phyloP scores from a whole-genome alignment of 805 yeast genomes.

The Candida alai region DNA sequence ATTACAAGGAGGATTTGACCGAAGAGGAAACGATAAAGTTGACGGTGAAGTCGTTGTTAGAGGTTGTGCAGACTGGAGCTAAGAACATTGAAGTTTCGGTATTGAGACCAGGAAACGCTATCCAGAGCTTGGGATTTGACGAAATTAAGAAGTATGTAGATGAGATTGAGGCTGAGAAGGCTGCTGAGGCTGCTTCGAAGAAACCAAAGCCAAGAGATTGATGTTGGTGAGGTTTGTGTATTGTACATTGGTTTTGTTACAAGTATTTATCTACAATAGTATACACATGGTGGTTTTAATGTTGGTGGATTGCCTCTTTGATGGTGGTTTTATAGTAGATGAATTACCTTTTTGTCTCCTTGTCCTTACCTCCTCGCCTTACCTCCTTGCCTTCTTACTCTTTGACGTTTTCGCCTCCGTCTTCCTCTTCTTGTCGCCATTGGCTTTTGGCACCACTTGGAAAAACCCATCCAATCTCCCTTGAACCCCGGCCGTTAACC shows the following conservation, averaged over 20 bases:
- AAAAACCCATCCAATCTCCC: conserved; percentile 93
- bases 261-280: not conserved
- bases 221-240: no score
- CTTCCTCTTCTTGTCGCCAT: conserved; percentile 32
- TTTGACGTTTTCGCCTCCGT: conserved; percentile 28
- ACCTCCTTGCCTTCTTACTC: conserved; percentile 25
- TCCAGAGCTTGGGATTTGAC: conserved; percentile 60
- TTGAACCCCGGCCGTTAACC: conserved; percentile 79
- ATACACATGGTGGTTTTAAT: no score
- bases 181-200: conserved; percentile 74
- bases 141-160: conserved; percentile 73
- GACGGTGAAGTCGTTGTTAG: conserved; percentile 82
- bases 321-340: not conserved
- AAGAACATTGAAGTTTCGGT: conserved; percentile 92
- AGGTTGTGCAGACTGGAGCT: conserved; percentile 97
- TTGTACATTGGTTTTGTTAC: no score
- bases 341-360: not conserved
- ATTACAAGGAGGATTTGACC: conserved; percentile 59
- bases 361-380: conserved; percentile 2
- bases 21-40: conserved; percentile 73
- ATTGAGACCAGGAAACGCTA: conserved; percentile 63
- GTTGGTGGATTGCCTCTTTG: not conserved
- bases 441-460: conserved; percentile 51
- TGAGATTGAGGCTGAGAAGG: conserved; percentile 85
- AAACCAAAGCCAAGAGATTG: conserved; percentile 35